phyloP scores from a whole-genome alignment of 352 stramenopile species.

The Vaucheria bursata region DNA sequence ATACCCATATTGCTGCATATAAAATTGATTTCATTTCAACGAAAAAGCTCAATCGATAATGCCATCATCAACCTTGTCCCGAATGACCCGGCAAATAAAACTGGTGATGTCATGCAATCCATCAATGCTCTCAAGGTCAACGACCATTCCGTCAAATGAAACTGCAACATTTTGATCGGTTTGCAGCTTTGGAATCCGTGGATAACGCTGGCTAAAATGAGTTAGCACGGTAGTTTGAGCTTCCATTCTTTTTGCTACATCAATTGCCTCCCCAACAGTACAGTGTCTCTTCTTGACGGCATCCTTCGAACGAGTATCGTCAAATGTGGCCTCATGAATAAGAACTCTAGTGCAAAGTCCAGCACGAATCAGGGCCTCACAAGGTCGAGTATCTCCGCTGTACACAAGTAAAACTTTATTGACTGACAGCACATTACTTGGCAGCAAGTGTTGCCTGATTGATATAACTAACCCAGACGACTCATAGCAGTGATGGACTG shows the following conservation, averaged over 20 bases:
- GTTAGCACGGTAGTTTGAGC: conserved; percentile 69
- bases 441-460: conserved; percentile 9
- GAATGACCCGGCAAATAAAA: too few relatives aligned
- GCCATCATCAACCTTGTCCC: too few relatives aligned
- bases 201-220: conserved; percentile 66
- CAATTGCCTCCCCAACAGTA: conserved; percentile 71
- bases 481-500: conserved; percentile 68
- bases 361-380: conserved; percentile 21
- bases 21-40: too few relatives aligned
- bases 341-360: conserved; percentile 29
- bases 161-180: conserved; percentile 26
- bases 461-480: conserved; percentile 64
- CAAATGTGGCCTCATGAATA: conserved; percentile 79
- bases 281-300: conserved; percentile 76
- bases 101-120: too few relatives aligned
- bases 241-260: conserved; percentile 60
- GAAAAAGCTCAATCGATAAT: too few relatives aligned
- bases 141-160: conserved; percentile 46
- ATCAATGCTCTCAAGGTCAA: too few relatives aligned
- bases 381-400: conserved; percentile 49
- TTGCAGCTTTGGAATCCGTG: conserved; percentile 41
- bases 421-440: neutral
- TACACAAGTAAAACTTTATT: conserved; percentile 45
- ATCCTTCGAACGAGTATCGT: conserved; percentile 66
- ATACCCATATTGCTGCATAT: too few relatives aligned